Percentiles rank a stretch among this genome's conserved stretches.
phyloP scores from a whole-genome alignment of 1,284 basidiomycete genomes.

The Meira miltonrushii region DNA sequence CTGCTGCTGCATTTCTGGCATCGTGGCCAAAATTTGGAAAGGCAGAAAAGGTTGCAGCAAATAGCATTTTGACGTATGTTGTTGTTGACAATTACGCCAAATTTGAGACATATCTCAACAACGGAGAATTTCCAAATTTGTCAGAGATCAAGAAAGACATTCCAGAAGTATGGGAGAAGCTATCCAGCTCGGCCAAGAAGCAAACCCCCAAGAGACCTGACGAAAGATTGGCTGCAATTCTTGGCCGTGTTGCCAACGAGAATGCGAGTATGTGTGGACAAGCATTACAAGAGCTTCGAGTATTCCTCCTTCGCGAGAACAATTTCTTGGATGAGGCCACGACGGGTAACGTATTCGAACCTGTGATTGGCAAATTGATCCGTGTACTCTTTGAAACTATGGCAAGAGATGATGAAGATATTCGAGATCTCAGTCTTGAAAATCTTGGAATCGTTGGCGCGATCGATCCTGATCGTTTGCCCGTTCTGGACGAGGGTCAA shows the following conservation, averaged over 20 bases:
- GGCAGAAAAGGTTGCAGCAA: conserved; percentile 60
- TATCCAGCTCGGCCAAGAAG: conserved; percentile 21
- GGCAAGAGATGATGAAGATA: conserved; percentile 61
- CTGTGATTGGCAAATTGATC: conserved; percentile 67
- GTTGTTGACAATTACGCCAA: conserved; percentile 60
- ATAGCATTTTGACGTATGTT: conserved; percentile 65
- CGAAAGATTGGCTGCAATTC: conserved; percentile 61
- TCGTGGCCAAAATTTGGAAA: conserved; percentile 68
- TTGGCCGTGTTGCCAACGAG: conserved; percentile 72
- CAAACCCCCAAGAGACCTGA: conserved; percentile 57
- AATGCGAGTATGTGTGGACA: conserved; percentile 74
- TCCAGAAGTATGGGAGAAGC: conserved; percentile 42
- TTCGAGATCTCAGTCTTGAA: conserved; percentile 64
- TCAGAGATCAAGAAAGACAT: conserved; percentile 41
- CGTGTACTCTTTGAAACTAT: conserved; percentile 67
- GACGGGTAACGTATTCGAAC: conserved; percentile 67
- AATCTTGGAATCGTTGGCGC: conserved; percentile 93
- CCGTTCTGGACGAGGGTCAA: conserved; percentile 62
- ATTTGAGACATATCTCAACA: background rate
- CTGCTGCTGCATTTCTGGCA: conserved; percentile 75
- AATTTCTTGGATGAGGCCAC: conserved; percentile 31
- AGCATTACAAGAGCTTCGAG: conserved; percentile 71
- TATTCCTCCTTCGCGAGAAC: conserved; percentile 31
- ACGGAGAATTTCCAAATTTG: conserved; percentile 60
- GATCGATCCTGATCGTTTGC: conserved; percentile 88